Percentiles rank a stretch among this genome's conserved stretches.
phyloP scores from a whole-genome alignment of 2,329 filamentous ascomycete genomes.

The Phoma sp. region DNA sequence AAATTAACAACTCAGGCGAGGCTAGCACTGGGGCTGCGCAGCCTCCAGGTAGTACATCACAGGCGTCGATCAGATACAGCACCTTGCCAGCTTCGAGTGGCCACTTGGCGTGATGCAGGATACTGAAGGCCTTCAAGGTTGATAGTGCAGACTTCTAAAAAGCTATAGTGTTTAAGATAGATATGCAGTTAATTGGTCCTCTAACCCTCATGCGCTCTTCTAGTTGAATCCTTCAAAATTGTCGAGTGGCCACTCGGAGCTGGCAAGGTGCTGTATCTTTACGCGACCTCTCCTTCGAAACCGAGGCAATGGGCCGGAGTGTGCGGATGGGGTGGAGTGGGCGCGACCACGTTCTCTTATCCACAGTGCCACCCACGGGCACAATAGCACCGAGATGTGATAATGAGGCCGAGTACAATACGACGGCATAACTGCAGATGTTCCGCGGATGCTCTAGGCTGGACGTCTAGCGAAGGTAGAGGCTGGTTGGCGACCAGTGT shows the following conservation, averaged over 20 bases:
- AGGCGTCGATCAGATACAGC: no score
- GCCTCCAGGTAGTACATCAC: background rate
- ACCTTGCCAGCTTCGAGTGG: background rate
- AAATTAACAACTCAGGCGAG: no score
- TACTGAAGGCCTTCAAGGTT: no score
- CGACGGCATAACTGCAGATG: slow-evolving; percentile 1
- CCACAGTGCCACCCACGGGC: background rate
- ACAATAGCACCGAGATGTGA: slow-evolving; percentile 8
- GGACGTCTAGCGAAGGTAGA: slow-evolving; percentile 1
- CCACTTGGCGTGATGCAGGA: no score
- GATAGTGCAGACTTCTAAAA: no score
- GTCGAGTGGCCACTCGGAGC: background rate
- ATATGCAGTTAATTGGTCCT: no score
- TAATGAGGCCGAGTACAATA: slow-evolving; percentile 7
- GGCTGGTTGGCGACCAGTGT: slow-evolving; percentile 6
- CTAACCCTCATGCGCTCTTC: no score
- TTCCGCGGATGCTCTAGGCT: background rate
- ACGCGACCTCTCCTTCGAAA: slow-evolving; percentile 4
- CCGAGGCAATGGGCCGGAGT: slow-evolving; percentile 1
- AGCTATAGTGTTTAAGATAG: no score
- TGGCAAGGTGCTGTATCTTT: no score
- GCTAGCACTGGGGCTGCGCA: no score
- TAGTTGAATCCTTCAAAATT: no score
- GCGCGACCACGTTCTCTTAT: slow-evolving; percentile 3
- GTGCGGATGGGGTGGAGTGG: background rate